These are phyloP conservation scores for Pichia nakasei DNA, from an alignment of 805 yeast species.

Conservation along the genomic window DNA sequence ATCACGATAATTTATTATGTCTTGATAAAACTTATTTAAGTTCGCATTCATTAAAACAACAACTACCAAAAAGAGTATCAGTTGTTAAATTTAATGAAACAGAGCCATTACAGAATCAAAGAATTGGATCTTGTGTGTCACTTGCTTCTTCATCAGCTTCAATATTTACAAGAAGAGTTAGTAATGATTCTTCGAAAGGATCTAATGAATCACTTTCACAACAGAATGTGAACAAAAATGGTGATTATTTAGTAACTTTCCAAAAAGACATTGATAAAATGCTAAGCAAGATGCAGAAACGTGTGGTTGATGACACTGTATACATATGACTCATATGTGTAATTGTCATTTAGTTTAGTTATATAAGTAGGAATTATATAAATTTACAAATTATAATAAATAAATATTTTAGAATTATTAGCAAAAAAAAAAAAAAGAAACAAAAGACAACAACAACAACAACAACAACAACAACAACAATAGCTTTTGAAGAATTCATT, in stretches of 20 bases:
- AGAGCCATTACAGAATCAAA: not conserved
- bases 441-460: no score
- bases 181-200: not conserved
- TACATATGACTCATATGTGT: conserved; percentile 11
- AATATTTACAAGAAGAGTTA: not conserved
- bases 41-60: conserved; percentile 28
- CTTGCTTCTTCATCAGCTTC: not conserved
- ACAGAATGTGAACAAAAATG: not conserved
- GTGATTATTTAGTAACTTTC: conserved; percentile 1
- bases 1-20: conserved; percentile 33
- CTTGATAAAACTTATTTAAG: conserved; percentile 51
- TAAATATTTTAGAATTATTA: no score
- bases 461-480: no score
- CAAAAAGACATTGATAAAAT: conserved; percentile 10
- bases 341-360: no score
- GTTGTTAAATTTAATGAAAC: not conserved
- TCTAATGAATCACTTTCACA: not conserved
- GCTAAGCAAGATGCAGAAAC: conserved; percentile 11
- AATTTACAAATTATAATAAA: no score
- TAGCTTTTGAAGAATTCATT: no score
- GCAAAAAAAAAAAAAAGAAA: no score
- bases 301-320: conserved; percentile 12
- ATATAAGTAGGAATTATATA: no score
- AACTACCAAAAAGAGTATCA: no score
- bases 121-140: not conserved